Evolutionary conservation across 805 yeast species (phyloP).

Genomic region (Saccharomycopsis schoenii): DNA sequence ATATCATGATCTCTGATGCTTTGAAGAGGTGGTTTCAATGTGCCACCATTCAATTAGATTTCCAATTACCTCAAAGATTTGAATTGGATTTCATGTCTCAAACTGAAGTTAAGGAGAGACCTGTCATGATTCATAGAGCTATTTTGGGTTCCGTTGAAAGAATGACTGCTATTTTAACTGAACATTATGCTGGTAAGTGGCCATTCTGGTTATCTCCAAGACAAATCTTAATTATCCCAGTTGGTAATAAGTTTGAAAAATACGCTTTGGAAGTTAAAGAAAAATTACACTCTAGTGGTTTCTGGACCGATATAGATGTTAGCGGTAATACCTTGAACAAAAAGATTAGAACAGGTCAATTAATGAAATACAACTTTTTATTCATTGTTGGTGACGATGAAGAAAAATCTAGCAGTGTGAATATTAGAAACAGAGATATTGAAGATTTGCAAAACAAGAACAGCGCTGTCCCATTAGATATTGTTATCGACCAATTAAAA

Average conservation of each 20-base stretch:
- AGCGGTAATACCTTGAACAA: constrained; percentile 95
- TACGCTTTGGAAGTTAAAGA: constrained; percentile 80
- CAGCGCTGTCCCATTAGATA: constrained; percentile 65
- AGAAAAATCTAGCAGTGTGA: constrained; percentile 67
- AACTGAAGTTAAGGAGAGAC: constrained; percentile 50
- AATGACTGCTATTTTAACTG: constrained; percentile 97
- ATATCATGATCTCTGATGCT: constrained; percentile 91
- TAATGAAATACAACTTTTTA: constrained; percentile 89
- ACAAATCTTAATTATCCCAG: constrained; percentile 93
- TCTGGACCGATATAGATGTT: constrained; percentile 87
- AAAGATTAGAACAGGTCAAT: constrained; percentile 96
- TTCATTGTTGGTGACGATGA: constrained; percentile 97
- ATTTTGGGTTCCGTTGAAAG: constrained; percentile 97
- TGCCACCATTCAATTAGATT: constrained; percentile 97
- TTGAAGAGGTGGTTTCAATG: constrained; percentile 96
- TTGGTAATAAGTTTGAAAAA: constrained; percentile 84
- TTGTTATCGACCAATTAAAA: constrained; percentile 60
- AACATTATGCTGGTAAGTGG: constrained; percentile 98
- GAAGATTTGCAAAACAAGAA: constrained; percentile 88
- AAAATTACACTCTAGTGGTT: constrained; percentile 50
- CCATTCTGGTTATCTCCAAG: constrained; percentile 99
- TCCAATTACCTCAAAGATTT: constrained; percentile 94
- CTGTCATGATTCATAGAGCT: constrained; percentile 99
- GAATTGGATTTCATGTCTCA: constrained; percentile 78
- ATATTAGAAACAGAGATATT: constrained; percentile 94